Base-by-base conservation (phyloP, 1,284 basidiomycete genomes). In the Phenoliferia sp. region DNA sequence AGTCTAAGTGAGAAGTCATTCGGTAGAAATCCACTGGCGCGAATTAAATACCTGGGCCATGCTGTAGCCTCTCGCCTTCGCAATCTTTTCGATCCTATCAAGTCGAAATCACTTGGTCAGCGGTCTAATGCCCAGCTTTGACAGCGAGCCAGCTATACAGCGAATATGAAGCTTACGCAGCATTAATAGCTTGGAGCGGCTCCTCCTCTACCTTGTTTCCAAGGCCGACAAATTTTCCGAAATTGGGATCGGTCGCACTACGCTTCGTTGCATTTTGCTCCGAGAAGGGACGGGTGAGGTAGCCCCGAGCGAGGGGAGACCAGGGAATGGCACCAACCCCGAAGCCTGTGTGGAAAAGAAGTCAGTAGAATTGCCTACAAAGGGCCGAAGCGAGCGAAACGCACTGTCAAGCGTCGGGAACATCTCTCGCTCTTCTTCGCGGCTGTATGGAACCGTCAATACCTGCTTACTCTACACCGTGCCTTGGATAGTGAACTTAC, bases 381-480 rank as follows among this genome's bases (percentile, higher is more conserved):
- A 31, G 16, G 57, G 9, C n/a, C 3, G 57, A 28, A 32, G 10
- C 2, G n/a, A 39, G 32, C 7, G n/a, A 3, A 22, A 59, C 70
- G 59, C 33, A 69, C 66, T 65, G 48, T 76, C 74, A 66, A 77
- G 69, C 1, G 73, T 71, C 16, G 72, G 73, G 57, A 78, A 65
- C 77, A 79, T 78, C 64, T 79, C 78, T 29, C 77, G 65, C 69
- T 78, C 78, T 59, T 83, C 81, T 59, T 81, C 78, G 56, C 80
- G 79, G 73, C n/a, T n/a, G n/a, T n/a, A n/a, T n/a, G n/a, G n/a
- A n/a, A n/a, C n/a, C n/a, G n/a, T n/a, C n/a, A n/a, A n/a, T n/a
- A n/a, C n/a, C n/a, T n/a, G n/a, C n/a, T n/a, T n/a, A n/a, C n/a
- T n/a, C n/a, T n/a, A n/a, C n/a, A n/a, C n/a, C n/a, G n/a, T n/a